phyloP scores from a whole-genome alignment of 2,329 filamentous ascomycete species.

The Neopestalotiopsis sp. region DNA sequence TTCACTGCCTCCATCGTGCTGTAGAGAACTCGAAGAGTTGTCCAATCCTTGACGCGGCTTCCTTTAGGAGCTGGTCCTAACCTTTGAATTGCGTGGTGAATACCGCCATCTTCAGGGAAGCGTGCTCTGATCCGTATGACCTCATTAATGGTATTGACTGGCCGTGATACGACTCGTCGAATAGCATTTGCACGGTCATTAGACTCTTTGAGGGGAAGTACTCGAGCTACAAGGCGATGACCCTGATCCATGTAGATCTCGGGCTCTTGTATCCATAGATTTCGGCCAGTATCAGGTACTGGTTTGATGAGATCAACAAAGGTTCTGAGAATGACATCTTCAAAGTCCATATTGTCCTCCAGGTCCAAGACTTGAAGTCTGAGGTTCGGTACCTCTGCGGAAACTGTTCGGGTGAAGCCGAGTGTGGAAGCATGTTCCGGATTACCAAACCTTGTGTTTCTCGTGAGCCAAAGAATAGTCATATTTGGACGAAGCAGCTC shows the following conservation, averaged over 20 bases:
- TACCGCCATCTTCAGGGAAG: constrained; percentile 21
- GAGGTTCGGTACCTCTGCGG: constrained; percentile 34
- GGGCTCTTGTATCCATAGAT: constrained; percentile 39
- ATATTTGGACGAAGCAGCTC: constrained; percentile 29
- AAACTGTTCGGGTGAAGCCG: constrained; percentile 37
- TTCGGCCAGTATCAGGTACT: not conserved
- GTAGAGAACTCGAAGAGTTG: constrained; percentile 40
- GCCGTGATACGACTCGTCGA: constrained; percentile 40
- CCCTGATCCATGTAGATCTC: constrained; percentile 45
- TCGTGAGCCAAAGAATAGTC: constrained; percentile 35
- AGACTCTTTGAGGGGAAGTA: constrained; percentile 43
- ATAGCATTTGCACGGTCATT: constrained; percentile 46
- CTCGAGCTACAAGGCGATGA: constrained; percentile 41
- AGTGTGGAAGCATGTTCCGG: constrained; percentile 35
- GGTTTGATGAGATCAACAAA: constrained; percentile 25
- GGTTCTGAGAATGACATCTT: constrained; percentile 24
- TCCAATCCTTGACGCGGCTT: constrained; percentile 8
- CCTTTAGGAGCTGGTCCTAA: not conserved
- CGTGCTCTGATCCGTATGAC: constrained; percentile 34
- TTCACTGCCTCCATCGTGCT: constrained; percentile 41
- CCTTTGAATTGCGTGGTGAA: constrained; percentile 29
- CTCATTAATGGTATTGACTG: constrained; percentile 40
- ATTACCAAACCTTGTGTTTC: constrained; percentile 26
- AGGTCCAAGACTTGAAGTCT: constrained; percentile 35
- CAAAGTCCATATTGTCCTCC: constrained; percentile 22